Evolutionary conservation across 2,329 filamentous ascomycete genomes (phyloP).

Genomic region (Elsinoe necatrix): DNA sequence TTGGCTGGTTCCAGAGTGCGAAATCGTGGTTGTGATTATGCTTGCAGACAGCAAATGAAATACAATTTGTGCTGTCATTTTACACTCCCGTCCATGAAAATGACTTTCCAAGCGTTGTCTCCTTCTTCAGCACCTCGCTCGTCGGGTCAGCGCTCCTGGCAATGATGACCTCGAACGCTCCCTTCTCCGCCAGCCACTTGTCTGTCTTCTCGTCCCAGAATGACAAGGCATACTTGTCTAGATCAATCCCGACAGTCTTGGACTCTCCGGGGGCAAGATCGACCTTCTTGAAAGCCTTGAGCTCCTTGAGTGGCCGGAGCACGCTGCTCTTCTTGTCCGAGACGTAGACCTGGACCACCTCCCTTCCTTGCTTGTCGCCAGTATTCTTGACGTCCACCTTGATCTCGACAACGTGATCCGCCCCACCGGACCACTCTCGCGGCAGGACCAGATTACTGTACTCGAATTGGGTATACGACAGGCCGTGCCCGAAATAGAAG

Average conservation of each 20-base stretch:
- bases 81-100: slow-evolving; percentile 3
- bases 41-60: background rate
- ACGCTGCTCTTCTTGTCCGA: slow-evolving; percentile 54
- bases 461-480: slow-evolving; percentile 67
- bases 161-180: slow-evolving; percentile 55
- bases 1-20: no score
- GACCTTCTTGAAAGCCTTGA: slow-evolving; percentile 61
- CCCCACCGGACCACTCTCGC: slow-evolving; percentile 30
- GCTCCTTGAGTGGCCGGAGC: slow-evolving; percentile 60
- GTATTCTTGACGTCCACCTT: slow-evolving; percentile 48
- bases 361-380: slow-evolving; percentile 49
- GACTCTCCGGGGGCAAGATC: slow-evolving; percentile 50
- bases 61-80: background rate
- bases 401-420: slow-evolving; percentile 39
- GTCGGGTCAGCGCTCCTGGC: slow-evolving; percentile 37
- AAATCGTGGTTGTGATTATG: background rate
- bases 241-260: slow-evolving; percentile 47
- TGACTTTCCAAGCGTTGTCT: background rate
- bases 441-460: slow-evolving; percentile 51
- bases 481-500: slow-evolving; percentile 69
- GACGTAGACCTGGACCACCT: slow-evolving; percentile 62
- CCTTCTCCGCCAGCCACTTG: slow-evolving; percentile 59
- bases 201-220: slow-evolving; percentile 63
- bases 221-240: slow-evolving; percentile 57
- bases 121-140: slow-evolving; percentile 38